phyloP scores from a whole-genome alignment of 768 basidiomycete species.

The Tricholoma flavovirens region DNA sequence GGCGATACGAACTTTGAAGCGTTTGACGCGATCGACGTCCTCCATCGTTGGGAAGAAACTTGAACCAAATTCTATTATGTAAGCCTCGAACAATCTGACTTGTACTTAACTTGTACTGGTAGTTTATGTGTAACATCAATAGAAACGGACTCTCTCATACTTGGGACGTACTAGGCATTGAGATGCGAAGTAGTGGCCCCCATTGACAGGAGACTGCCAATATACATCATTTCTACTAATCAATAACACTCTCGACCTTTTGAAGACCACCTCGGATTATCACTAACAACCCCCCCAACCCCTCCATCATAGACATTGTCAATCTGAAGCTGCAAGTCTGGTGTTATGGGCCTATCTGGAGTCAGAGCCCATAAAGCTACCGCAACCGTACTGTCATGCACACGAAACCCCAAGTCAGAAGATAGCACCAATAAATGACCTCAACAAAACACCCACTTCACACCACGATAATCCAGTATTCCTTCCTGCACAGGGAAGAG shows the following conservation, averaged over 20 bases:
- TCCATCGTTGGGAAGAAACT: too few relatives aligned
- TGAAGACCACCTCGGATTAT: slow-evolving; percentile 57
- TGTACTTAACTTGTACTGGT: too few relatives aligned
- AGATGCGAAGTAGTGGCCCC: too few relatives aligned
- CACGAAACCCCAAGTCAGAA: neutral
- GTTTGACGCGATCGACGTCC: slow-evolving; percentile 1
- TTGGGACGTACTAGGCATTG: too few relatives aligned
- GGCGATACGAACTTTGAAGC: slow-evolving; percentile 1
- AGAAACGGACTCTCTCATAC: too few relatives aligned
- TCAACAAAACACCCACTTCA: slow-evolving; percentile 44
- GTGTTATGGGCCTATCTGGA: slow-evolving; percentile 37
- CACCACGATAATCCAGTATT: slow-evolving; percentile 66
- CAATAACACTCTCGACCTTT: slow-evolving; percentile 24
- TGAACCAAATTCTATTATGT: too few relatives aligned
- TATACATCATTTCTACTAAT: neutral
- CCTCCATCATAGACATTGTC: slow-evolving; percentile 63
- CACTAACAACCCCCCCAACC: slow-evolving; percentile 45
- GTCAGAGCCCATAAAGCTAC: slow-evolving; percentile 70
- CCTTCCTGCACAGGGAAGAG: slow-evolving; percentile 84
- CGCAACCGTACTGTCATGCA: slow-evolving; percentile 40
- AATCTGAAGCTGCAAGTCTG: slow-evolving; percentile 47
- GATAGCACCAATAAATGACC: neutral
- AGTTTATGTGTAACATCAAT: too few relatives aligned
- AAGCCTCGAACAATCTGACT: too few relatives aligned
- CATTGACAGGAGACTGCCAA: too few relatives aligned